Percentiles rank a stretch among this genome's conserved stretches.
phyloP scores from a whole-genome alignment of 2,329 filamentous ascomycete species.

The Stachybotrys elegans region DNA sequence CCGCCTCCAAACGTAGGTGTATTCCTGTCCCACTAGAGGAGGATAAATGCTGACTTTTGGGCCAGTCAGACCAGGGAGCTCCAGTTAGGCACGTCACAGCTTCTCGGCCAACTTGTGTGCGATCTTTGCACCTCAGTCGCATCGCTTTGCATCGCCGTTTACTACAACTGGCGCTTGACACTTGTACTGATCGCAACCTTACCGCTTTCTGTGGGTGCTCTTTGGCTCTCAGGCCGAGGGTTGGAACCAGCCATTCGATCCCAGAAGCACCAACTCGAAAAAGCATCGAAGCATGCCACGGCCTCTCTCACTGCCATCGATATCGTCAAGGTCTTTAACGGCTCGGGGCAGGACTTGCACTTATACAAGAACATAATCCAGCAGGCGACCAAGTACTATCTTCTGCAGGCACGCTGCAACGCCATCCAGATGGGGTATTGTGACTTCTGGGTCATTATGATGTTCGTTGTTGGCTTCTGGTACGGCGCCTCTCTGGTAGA shows the following conservation, averaged over 20 bases:
- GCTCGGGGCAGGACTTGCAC: slow-evolving; percentile 61
- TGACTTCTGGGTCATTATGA: slow-evolving; percentile 66
- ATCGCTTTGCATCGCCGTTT: slow-evolving; percentile 68
- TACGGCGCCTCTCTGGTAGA: slow-evolving; percentile 70
- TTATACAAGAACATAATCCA: slow-evolving; percentile 57
- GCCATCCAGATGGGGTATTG: slow-evolving; percentile 69
- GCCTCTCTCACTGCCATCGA: slow-evolving; percentile 72
- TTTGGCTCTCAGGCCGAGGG: slow-evolving; percentile 54
- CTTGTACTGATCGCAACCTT: slow-evolving; percentile 71
- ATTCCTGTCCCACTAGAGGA: not conserved
- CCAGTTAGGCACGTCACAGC: slow-evolving; percentile 73
- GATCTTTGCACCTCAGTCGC: slow-evolving; percentile 60
- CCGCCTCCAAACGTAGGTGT: slow-evolving; percentile 64
- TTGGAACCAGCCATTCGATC: slow-evolving; percentile 62
- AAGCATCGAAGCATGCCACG: slow-evolving; percentile 66
- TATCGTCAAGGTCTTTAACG: slow-evolving; percentile 81
- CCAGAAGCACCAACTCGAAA: slow-evolving; percentile 63
- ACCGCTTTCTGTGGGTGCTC: slow-evolving; percentile 58
- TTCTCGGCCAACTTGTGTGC: slow-evolving; percentile 65
- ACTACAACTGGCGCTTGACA: slow-evolving; percentile 78
- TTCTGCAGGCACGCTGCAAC: slow-evolving; percentile 62
- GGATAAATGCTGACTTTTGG: not conserved
- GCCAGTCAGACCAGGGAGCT: slow-evolving; percentile 74
- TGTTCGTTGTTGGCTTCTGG: slow-evolving; percentile 90
- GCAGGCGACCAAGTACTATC: slow-evolving; percentile 57